These are phyloP conservation scores for Chlorella ohadii DNA, from an alignment of 139 green algal species.

Conservation along the genomic window DNA sequence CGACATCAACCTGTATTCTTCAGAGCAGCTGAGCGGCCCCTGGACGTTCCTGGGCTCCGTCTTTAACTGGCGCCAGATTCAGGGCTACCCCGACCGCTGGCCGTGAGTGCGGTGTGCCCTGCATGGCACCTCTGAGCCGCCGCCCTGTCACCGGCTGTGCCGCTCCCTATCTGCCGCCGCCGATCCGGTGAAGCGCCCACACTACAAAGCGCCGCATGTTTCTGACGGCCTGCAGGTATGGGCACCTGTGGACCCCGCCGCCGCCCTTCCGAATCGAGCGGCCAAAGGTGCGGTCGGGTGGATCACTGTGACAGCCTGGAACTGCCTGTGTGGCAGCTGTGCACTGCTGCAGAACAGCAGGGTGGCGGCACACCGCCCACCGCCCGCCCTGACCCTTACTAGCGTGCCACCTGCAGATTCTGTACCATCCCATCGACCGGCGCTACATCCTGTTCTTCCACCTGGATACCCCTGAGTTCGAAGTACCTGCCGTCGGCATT, in stretches of 20 bases:
- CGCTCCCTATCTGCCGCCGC: background rate
- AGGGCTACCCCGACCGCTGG: conserved; percentile 3
- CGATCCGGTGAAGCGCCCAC: too few species aligned
- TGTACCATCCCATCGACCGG: background rate
- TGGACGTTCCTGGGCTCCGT: background rate
- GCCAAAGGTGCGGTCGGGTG: conserved; percentile 4
- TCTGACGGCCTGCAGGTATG: background rate
- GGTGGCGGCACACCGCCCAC: too few species aligned
- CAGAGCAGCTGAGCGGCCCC: background rate
- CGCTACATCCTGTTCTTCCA: conserved; percentile 11
- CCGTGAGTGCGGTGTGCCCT: background rate
- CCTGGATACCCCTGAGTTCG: conserved; percentile 19
- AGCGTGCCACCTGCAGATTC: background rate
- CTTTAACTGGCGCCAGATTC: conserved; percentile 21
- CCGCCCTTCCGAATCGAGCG: conserved; percentile 30
- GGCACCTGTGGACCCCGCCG: background rate
- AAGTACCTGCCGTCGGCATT: conserved; percentile 13
- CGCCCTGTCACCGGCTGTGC: background rate
- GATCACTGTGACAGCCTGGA: background rate
- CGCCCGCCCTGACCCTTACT: background rate
- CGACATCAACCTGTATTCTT: conserved; percentile 21
- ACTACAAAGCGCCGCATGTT: too few species aligned
- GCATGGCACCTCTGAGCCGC: background rate
- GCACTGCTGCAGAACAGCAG: too few species aligned
- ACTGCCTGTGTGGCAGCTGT: background rate